Base-by-base conservation (phyloP, 2,329 filamentous ascomycete genomes). In the Hypocreales sp. region DNA sequence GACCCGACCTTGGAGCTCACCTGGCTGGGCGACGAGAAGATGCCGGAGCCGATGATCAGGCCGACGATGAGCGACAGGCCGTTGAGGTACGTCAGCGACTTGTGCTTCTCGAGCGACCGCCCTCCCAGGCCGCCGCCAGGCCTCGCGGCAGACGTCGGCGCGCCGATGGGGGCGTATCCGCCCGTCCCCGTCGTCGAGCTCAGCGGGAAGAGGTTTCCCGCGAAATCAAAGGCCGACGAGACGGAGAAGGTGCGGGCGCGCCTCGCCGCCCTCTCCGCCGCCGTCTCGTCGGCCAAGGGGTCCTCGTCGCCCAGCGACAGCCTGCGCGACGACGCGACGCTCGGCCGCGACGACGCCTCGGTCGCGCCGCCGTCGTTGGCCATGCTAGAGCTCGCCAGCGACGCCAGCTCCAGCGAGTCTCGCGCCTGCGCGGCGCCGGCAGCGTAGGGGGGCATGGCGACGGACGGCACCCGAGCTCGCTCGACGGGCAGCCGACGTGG, bases 371-470 rank as follows among this genome's bases (percentile, higher is more conserved):
- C 67, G 26, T 68, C 69, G 31, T 53, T 44, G 28, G 40, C 29
- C 23, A 53, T 45, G 40, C 79, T 83, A 20, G 79, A 86, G 35
- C 83, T 92, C 33, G 87, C 90, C 37, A 98, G 73, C 28, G 86
- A 94, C 34, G 86, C 90, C 32, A 98, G 78, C 61, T 98, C 90
- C 46, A 98, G 73, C 25, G 87, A 95, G 64, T 98, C 90, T 58
- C 90, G 81, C 35, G 72, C 52, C 36, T 58, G 54, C 37, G 55
- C 48, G 37, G 57, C 56, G 31, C 58, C 50, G 16, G 20, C 33
- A 41, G 48, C 53, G 37, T 53, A 48, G 6, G 35, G 33, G 44
- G 53, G 46, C 62, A 64, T 39, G 51, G 49, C 33, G 47, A 42
- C 36, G 53, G 47, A 7, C 10, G 7, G 18, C 7, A 10, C 18